A percentile compares a stretch with the other conserved stretches of the same genome.
phyloP scores from a whole-genome alignment of 768 basidiomycete species.

The Paxillus rubicundulus region DNA sequence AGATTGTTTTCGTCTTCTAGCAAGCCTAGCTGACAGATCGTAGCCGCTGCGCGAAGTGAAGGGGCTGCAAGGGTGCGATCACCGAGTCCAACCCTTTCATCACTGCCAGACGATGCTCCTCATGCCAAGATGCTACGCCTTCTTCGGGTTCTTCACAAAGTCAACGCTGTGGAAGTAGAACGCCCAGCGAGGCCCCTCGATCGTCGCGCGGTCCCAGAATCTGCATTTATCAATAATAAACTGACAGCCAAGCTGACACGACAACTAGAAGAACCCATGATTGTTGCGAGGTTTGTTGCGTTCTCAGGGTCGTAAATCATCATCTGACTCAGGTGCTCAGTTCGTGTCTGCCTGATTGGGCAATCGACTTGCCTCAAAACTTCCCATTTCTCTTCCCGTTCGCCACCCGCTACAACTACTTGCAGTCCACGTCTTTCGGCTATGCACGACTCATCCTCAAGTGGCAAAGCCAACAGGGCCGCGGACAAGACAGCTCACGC shows the following conservation, averaged over 20 bases:
- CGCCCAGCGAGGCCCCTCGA: conserved; percentile 47
- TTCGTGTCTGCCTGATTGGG: conserved; percentile 97
- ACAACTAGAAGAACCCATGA: conserved; percentile 97
- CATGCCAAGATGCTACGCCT: conserved; percentile 90
- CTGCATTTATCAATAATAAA: conserved; percentile 96
- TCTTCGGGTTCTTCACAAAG: conserved; percentile 79
- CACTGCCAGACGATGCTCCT: conserved; percentile 78
- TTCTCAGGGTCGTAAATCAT: not conserved
- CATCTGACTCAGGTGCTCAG: conserved; percentile 38
- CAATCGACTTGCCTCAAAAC: conserved; percentile 89
- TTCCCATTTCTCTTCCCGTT: conserved; percentile 99
- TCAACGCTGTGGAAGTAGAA: conserved; percentile 74
- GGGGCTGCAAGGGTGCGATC: conserved; percentile 53
- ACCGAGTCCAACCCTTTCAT: conserved; percentile 68
- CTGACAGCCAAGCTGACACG: conserved; percentile 96
- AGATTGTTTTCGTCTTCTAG: conserved; percentile 17
- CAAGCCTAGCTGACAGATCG: conserved; percentile 16
- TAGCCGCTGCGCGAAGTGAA: conserved; percentile 31
- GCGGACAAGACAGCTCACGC: conserved; percentile 74
- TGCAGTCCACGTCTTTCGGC: conserved; percentile 97
- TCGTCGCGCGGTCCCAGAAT: conserved; percentile 65
- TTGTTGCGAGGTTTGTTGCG: conserved; percentile 81
- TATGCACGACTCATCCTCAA: conserved; percentile 93
- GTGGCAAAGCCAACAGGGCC: conserved; percentile 86
- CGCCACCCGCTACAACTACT: conserved; percentile 93